These are phyloP conservation scores for Kluyveromyces aestuarii DNA, from an alignment of 805 yeast species.

Conservation along the genomic window DNA sequence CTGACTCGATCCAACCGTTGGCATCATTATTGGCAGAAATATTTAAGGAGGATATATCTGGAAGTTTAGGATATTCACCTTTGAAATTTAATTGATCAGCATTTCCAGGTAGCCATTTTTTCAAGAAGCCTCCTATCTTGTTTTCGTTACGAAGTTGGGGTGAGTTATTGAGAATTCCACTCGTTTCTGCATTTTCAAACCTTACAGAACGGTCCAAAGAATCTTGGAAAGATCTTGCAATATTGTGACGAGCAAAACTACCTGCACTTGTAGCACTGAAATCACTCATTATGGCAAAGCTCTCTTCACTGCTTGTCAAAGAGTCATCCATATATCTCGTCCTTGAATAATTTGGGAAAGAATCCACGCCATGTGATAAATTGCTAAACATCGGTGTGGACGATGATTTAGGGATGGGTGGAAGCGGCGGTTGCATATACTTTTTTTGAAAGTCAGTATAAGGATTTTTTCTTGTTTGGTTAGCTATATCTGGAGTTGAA, in stretches of 20 bases:
- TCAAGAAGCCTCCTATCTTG: constrained; percentile 25
- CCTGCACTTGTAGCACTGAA: constrained; percentile 88
- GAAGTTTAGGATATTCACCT: constrained; percentile 21
- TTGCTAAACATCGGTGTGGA: background rate
- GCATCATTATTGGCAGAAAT: constrained; percentile 29
- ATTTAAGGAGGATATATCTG: constrained; percentile 19
- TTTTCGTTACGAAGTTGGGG: constrained; percentile 1
- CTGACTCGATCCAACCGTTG: constrained; percentile 43
- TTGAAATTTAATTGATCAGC: constrained; percentile 13
- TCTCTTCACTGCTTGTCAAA: constrained; percentile 28
- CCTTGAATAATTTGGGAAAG: constrained; percentile 22
- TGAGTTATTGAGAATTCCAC: constrained; percentile 6
- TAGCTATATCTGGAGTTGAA: constrained; percentile 3
- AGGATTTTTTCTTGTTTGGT: background rate
- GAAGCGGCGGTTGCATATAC: background rate
- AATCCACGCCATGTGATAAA: background rate
- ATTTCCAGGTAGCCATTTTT: constrained; percentile 24
- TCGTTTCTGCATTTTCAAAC: constrained; percentile 5
- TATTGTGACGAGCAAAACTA: constrained; percentile 66
- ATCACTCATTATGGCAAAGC: constrained; percentile 44
- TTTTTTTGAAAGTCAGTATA: background rate
- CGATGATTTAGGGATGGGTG: constrained; percentile 2
- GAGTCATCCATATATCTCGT: constrained; percentile 47
- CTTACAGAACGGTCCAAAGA: constrained; percentile 20
- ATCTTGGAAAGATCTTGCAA: constrained; percentile 33